Percentiles rank a stretch among this genome's conserved stretches.
Evolutionary conservation across 192 early-diverging fungal species (phyloP).

Genomic region (Neocallimastix lanati): DNA sequence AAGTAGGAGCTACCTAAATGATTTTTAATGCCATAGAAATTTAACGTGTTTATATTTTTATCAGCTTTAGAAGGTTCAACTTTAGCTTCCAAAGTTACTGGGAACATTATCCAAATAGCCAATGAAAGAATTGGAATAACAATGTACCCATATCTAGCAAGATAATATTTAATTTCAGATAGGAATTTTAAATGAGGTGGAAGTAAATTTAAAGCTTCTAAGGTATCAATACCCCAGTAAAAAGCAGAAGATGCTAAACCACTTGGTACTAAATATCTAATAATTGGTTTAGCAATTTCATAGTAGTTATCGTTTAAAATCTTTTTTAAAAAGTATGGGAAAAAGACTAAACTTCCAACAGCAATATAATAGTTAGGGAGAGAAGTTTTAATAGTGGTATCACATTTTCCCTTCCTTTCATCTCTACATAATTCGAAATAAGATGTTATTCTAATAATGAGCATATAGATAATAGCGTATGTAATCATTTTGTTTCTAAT

Average conservation of each 20-base stretch:
- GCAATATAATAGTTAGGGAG: neutral
- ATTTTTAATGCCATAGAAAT: neutral
- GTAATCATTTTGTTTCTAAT: neutral
- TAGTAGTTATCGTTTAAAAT: neutral
- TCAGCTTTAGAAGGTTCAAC: neutral
- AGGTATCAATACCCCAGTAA: neutral
- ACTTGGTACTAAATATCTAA: neutral
- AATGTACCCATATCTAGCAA: neutral
- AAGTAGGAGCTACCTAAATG: neutral
- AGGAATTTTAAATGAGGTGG: neutral
- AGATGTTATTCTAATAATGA: neutral
- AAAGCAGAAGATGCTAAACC: neutral
- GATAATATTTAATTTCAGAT: neutral
- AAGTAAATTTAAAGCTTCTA: neutral
- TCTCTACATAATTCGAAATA: neutral
- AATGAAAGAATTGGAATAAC: neutral
- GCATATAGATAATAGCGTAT: neutral
- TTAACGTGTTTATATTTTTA: neutral
- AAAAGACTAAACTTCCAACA: neutral
- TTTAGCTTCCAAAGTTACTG: neutral
- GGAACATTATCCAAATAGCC: neutral
- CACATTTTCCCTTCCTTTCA: neutral
- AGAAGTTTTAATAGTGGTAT: neutral
- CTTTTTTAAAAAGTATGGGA: neutral
- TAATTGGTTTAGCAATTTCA: neutral